phyloP scores from a whole-genome alignment of 352 stramenopile genomes.

The Pythium scleroteichum region DNA sequence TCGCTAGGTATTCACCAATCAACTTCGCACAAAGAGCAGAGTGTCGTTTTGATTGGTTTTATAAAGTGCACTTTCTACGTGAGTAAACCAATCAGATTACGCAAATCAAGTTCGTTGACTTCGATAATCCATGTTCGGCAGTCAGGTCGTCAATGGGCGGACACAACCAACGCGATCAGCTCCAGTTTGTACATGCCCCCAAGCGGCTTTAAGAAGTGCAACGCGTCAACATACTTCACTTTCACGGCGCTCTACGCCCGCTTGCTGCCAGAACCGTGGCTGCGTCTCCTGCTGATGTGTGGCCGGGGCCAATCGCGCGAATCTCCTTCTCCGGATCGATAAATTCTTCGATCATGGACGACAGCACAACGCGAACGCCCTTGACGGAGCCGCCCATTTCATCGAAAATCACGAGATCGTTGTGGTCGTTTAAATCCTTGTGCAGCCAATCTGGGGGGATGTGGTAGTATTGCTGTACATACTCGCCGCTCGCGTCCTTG shows the following conservation, averaged over 20 bases:
- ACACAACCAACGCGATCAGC: not conserved
- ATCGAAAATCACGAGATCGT: constrained; percentile 66
- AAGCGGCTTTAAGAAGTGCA: constrained; percentile 1
- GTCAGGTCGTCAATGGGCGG: constrained; percentile 3
- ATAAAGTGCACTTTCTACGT: not conserved
- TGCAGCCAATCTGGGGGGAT: constrained; percentile 59
- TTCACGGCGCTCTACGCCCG: constrained; percentile 4
- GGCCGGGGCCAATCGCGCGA: constrained; percentile 8
- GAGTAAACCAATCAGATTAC: not conserved
- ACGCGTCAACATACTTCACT: not conserved
- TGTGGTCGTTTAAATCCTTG: constrained; percentile 28
- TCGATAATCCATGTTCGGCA: not conserved
- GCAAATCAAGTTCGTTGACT: not conserved
- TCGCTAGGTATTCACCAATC: not conserved
- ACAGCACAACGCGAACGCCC: constrained; percentile 51
- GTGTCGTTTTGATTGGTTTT: too few species aligned
- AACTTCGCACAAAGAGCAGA: too few species aligned
- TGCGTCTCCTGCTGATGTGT: not conserved
- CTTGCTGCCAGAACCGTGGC: not conserved
- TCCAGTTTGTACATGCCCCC: not conserved
- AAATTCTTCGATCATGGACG: constrained; percentile 44
- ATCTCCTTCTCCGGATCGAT: constrained; percentile 24
- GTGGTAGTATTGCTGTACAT: constrained; percentile 72
- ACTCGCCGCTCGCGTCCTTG: constrained; percentile 40
- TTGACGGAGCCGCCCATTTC: constrained; percentile 51